These are phyloP conservation scores for Alternaria longipes DNA, from an alignment of 2,329 filamentous ascomycete genomes.

Conservation along the genomic window DNA sequence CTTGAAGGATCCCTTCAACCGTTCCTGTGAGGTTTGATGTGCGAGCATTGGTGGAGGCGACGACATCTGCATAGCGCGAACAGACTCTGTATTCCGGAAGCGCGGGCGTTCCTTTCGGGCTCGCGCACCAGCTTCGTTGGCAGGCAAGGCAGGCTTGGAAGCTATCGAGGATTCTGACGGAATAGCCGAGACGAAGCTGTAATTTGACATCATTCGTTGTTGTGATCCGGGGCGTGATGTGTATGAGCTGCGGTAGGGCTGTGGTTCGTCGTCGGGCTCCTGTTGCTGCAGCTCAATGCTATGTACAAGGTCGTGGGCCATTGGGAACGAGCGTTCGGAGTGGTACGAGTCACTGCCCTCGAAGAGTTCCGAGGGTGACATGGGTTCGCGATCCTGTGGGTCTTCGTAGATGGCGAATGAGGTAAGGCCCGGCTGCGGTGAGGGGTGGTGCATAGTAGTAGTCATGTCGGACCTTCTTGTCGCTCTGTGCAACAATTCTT, in stretches of 20 bases:
- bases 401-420: constrained; percentile 49
- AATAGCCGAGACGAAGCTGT: constrained; percentile 49
- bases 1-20: constrained; percentile 44
- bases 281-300: constrained; percentile 43
- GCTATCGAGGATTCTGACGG: constrained; percentile 51
- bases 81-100: constrained; percentile 74
- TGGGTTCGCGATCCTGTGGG: constrained; percentile 39
- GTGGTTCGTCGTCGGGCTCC: constrained; percentile 30
- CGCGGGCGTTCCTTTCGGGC: constrained; percentile 69
- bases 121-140: constrained; percentile 44
- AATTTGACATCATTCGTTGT: constrained; percentile 41
- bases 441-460: constrained; percentile 45
- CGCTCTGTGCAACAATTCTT: constrained; percentile 27
- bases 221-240: constrained; percentile 38
- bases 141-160: constrained; percentile 41
- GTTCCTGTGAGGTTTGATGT: constrained; percentile 43
- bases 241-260: constrained; percentile 46
- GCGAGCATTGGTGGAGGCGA: constrained; percentile 58
- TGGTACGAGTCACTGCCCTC: constrained; percentile 47
- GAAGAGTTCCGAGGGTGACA: constrained; percentile 43
- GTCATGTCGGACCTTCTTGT: constrained; percentile 29
- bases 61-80: constrained; percentile 76
- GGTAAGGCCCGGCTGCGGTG: constrained; percentile 38
- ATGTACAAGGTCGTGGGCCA: constrained; percentile 39
- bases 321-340: constrained; percentile 41